Evolutionary conservation across 768 basidiomycete genomes (phyloP).

Genomic region (Strobilomyces dryophilus): DNA sequence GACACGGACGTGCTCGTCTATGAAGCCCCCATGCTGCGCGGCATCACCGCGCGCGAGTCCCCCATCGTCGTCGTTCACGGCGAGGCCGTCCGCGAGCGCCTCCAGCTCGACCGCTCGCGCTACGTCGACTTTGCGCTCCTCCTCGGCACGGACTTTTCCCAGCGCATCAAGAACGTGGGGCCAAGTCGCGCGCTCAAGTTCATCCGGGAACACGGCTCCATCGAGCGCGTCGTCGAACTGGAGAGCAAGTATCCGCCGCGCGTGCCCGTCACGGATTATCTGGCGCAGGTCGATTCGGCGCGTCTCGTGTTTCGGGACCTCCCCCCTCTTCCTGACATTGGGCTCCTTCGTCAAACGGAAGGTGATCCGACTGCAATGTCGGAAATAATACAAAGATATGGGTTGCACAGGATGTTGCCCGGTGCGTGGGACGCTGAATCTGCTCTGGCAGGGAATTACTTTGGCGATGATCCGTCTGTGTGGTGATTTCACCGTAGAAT

Average conservation of each 20-base stretch:
- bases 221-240: slow-evolving; percentile 61
- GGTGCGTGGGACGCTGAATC: slow-evolving; percentile 41
- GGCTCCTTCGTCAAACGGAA: slow-evolving; percentile 31
- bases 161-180: slow-evolving; percentile 79
- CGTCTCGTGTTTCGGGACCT: slow-evolving; percentile 61
- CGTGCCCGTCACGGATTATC: slow-evolving; percentile 46
- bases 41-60: slow-evolving; percentile 55
- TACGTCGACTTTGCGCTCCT: slow-evolving; percentile 86
- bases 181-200: slow-evolving; percentile 73
- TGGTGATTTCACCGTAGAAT: slow-evolving; percentile 2
- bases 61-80: slow-evolving; percentile 68
- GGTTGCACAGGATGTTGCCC: slow-evolving; percentile 40
- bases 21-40: slow-evolving; percentile 77
- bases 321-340: slow-evolving; percentile 53
- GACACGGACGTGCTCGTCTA: slow-evolving; percentile 87
- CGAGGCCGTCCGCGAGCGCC: slow-evolving; percentile 50
- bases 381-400: slow-evolving; percentile 47
- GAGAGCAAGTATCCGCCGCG: slow-evolving; percentile 52
- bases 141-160: slow-evolving; percentile 87
- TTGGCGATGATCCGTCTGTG: slow-evolving; percentile 53
- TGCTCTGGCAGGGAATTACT: slow-evolving; percentile 61
- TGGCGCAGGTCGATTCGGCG: slow-evolving; percentile 60
- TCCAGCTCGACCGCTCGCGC: slow-evolving; percentile 51
- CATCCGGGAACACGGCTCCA: slow-evolving; percentile 65
- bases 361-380: slow-evolving; percentile 41